Base-by-base conservation (phyloP, 768 basidiomycete genomes). In the Leucocoprinus sp. region DNA sequence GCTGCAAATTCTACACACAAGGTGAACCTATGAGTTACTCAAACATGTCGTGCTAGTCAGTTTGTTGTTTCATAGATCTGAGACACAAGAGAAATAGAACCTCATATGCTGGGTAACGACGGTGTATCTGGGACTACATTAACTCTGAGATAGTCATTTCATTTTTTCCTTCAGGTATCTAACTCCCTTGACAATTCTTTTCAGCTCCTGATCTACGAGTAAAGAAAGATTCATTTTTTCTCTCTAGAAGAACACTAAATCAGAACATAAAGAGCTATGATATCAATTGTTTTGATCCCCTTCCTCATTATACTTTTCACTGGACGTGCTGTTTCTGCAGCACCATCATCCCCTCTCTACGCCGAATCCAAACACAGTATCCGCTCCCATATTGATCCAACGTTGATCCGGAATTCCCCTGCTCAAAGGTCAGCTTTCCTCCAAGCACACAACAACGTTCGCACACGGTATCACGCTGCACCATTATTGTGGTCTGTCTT, bases 401-500 rank as follows among this genome's bases (percentile, higher is more conserved):
- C 52, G 26, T 42, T 54, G 18, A 57, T 52, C 36, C 60, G 61
- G 21, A 55, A 52, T 29, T 56, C 59, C 35, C 31, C 48, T 29
- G 51, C 31, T 23, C 57, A 55, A 54, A 61, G 64, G 17, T 38
- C 38, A 12, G 55, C 58, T 19, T 74, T 74, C 52, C 62, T 82
- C 14, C 29, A 40, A 21, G 61, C 63, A 0, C n/a, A n/a, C 56
- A 82, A 82, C 55, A 44, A 40, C 19, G 56, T 73, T 36, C 74
- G 80, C 44, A 59, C 57, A 0, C 28, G 36, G 21, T 69, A 75
- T 57, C 62, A 62, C 42, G 75, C 73, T 4, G 49, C 56, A 0
- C 55, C 66, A 3, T 61, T 82, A 26, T 60, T 52, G 9, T 82
- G 80, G 79, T 74, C 73, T 5, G 40, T 58, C 5, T 48, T 57